These are phyloP conservation scores for Penicillium sp. DNA, from an alignment of 2,329 filamentous ascomycete species.

Conservation along the genomic window DNA sequence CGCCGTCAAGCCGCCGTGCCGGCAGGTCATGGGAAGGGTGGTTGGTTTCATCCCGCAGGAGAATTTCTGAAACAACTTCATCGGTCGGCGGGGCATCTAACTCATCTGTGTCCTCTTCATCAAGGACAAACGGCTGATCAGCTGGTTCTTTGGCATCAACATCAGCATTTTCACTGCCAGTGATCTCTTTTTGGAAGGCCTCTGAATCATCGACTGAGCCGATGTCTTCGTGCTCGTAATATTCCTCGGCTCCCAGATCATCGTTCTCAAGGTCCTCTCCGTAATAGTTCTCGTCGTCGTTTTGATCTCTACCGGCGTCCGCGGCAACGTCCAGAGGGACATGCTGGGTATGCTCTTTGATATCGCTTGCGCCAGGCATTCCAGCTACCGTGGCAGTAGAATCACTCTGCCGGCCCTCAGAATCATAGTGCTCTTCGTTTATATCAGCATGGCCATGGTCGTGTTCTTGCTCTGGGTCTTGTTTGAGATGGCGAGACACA, in stretches of 20 bases:
- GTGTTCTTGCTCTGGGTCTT: slow-evolving; percentile 17
- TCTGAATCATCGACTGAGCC: slow-evolving; percentile 15
- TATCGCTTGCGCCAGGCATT: slow-evolving; percentile 14
- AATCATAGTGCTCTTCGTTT: slow-evolving; percentile 25
- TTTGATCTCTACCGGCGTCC: slow-evolving; percentile 36
- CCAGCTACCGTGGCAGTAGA: slow-evolving; percentile 31
- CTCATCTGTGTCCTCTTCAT: slow-evolving; percentile 12
- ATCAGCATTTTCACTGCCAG: slow-evolving; percentile 7
- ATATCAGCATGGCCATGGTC: slow-evolving; percentile 7
- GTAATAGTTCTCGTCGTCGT: slow-evolving; percentile 20
- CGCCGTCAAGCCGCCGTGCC: slow-evolving; percentile 20
- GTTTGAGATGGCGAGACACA: slow-evolving; percentile 9
- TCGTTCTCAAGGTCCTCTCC: slow-evolving; percentile 18
- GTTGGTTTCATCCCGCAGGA: slow-evolving; percentile 12
- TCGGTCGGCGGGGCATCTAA: slow-evolving; percentile 13
- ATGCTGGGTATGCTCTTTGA: slow-evolving; percentile 19
- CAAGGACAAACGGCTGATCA: slow-evolving; percentile 11
- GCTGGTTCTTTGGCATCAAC: slow-evolving; percentile 5
- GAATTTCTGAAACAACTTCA: slow-evolving; percentile 14
- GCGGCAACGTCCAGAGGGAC: slow-evolving; percentile 7
- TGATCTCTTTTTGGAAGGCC: slow-evolving; percentile 10
- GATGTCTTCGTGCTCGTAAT: slow-evolving; percentile 17
- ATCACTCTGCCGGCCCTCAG: slow-evolving; percentile 33
- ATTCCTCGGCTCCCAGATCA: slow-evolving; percentile 10
- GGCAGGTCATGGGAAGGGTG: slow-evolving; percentile 19